Evolutionary conservation across 1,139 yeast species (phyloP).

Genomic region (Candida sanyaensis): DNA sequence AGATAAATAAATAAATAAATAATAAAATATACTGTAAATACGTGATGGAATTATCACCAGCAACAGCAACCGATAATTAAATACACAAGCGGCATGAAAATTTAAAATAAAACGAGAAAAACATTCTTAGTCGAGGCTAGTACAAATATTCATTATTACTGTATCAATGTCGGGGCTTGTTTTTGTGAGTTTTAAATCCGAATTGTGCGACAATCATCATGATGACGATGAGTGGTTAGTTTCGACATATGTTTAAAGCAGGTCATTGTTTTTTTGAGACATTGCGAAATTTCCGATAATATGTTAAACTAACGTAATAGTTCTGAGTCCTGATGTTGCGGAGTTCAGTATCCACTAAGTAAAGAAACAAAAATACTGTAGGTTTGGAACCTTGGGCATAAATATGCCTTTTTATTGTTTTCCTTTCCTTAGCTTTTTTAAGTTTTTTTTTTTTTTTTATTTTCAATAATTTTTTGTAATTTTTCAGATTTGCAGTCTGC

Average conservation of each 20-base stretch:
- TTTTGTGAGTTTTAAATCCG: conserved; percentile 1
- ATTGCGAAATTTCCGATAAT: neutral
- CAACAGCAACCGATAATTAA: too few relatives aligned
- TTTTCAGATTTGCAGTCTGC: neutral
- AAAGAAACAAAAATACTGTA: too few relatives aligned
- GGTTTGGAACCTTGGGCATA: neutral
- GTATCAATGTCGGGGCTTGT: neutral
- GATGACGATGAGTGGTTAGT: too few relatives aligned
- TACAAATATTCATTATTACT: neutral
- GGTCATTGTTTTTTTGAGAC: neutral
- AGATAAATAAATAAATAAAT: too few relatives aligned
- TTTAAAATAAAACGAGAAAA: neutral
- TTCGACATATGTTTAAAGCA: too few relatives aligned
- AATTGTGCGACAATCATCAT: conserved; percentile 1
- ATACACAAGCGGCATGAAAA: neutral
- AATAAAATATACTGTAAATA: too few relatives aligned
- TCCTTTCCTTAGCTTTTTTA: too few relatives aligned
- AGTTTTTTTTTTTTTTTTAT: neutral
- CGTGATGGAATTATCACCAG: too few relatives aligned
- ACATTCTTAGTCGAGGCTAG: neutral
- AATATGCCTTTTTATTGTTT: too few relatives aligned
- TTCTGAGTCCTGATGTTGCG: too few relatives aligned
- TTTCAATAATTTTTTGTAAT: neutral
- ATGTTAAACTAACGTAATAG: too few relatives aligned
- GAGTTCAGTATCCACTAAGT: too few relatives aligned